Evolutionary conservation across 345 rosid species (phyloP).

Genomic region (Arabis hirsuta): DNA sequence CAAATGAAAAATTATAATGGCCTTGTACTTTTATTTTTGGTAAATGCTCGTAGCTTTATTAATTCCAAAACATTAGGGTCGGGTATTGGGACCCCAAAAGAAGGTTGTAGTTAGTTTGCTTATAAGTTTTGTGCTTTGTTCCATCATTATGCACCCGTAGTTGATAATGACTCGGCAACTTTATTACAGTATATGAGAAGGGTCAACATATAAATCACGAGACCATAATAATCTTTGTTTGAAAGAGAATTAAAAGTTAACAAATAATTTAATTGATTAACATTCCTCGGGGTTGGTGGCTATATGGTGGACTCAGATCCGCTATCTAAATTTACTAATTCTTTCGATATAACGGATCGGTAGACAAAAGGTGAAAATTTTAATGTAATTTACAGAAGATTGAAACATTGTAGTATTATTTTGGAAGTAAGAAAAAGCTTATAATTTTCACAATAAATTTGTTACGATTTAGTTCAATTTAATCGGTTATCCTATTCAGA

Average conservation of each 20-base stretch:
- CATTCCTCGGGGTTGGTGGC: background rate
- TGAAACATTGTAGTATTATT: too few species aligned
- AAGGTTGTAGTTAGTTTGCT: constrained; percentile 40
- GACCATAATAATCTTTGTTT: constrained; percentile 19
- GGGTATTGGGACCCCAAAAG: constrained; percentile 39
- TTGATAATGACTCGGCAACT: constrained; percentile 38
- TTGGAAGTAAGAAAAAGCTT: too few species aligned
- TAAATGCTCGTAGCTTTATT: constrained; percentile 26
- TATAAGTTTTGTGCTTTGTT: constrained; percentile 38
- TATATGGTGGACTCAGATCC: background rate
- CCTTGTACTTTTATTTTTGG: constrained; percentile 13
- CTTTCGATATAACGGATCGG: too few species aligned
- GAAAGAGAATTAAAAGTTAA: background rate
- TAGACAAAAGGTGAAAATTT: too few species aligned
- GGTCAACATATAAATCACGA: constrained; percentile 20
- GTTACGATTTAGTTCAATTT: background rate
- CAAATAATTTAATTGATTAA: background rate
- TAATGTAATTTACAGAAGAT: too few species aligned
- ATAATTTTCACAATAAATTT: background rate
- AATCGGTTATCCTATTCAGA: background rate
- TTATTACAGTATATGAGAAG: background rate
- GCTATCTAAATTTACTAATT: background rate
- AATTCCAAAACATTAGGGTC: constrained; percentile 41
- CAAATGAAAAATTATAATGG: constrained; percentile 25
- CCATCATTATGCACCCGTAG: constrained; percentile 43